A percentile compares a stretch with the other conserved stretches of the same genome.
Evolutionary conservation across 2,329 filamentous ascomycete genomes (phyloP).

Genomic region (Beauveria varroae): DNA sequence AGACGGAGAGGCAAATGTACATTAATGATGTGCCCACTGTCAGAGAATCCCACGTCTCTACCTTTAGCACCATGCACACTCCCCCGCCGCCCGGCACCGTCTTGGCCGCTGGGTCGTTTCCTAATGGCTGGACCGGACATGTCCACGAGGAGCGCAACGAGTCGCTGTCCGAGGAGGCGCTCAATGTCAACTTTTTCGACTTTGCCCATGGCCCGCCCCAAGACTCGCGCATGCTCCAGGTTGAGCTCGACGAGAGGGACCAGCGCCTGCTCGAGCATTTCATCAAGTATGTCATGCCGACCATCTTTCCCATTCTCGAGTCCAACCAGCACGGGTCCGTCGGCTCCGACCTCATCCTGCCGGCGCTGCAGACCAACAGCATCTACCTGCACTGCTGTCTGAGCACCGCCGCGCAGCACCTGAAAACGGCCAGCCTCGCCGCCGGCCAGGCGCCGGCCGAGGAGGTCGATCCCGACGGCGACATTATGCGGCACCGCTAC

Average conservation of each 20-base stretch:
- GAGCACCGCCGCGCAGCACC: constrained; percentile 85
- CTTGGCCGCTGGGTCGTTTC: constrained; percentile 52
- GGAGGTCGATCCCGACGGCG: constrained; percentile 43
- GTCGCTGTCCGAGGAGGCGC: constrained; percentile 56
- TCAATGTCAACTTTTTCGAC: constrained; percentile 77
- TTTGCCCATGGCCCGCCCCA: constrained; percentile 62
- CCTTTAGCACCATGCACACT: constrained; percentile 83
- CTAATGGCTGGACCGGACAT: constrained; percentile 53
- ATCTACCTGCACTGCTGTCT: constrained; percentile 93
- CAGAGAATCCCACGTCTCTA: constrained; percentile 80
- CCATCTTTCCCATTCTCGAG: constrained; percentile 88
- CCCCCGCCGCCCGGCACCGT: constrained; percentile 64
- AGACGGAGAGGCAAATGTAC: constrained; percentile 90
- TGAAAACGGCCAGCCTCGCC: constrained; percentile 63
- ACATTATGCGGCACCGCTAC: constrained; percentile 88
- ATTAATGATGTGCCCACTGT: constrained; percentile 84
- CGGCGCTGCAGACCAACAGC: constrained; percentile 83
- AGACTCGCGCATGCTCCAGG: constrained; percentile 58
- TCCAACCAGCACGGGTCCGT: constrained; percentile 80
- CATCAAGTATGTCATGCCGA: constrained; percentile 75
- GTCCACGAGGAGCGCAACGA: constrained; percentile 41
- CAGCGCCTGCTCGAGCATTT: constrained; percentile 86
- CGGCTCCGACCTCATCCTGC: constrained; percentile 74
- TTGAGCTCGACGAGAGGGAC: constrained; percentile 83
- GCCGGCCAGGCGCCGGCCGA: constrained; percentile 49